phyloP scores from a whole-genome alignment of 768 basidiomycete genomes.

The Jaapia argillacea region DNA sequence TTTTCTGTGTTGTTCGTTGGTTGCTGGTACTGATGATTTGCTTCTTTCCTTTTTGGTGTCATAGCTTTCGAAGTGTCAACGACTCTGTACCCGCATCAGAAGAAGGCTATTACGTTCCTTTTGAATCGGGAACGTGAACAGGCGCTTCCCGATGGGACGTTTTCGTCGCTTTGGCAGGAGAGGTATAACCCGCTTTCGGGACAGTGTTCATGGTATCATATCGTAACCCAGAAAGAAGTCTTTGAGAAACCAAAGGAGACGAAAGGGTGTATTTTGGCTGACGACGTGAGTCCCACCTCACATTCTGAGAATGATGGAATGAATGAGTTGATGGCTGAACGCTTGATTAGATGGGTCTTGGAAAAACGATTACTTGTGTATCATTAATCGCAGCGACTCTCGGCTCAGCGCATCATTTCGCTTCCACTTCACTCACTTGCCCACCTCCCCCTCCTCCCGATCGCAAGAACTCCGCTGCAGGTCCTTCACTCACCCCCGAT shows the following conservation, averaged over 20 bases:
- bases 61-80: conserved; percentile 71
- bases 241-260: conserved; percentile 57
- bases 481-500: conserved; percentile 27
- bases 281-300: conserved; percentile 74
- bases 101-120: conserved; percentile 93
- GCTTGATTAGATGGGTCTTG: conserved; percentile 99
- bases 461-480: conserved; percentile 14
- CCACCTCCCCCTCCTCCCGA: conserved; percentile 27
- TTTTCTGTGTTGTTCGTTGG: not conserved
- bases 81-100: conserved; percentile 91
- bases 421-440: conserved; percentile 38
- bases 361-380: conserved; percentile 94
- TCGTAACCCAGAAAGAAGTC: conserved; percentile 75
- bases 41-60: not conserved
- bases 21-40: not conserved
- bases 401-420: conserved; percentile 56
- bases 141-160: conserved; percentile 43
- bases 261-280: conserved; percentile 89
- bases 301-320: no score
- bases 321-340: no score
- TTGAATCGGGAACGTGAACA: conserved; percentile 78
- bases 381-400: conserved; percentile 88
- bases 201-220: conserved; percentile 60
- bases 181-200: conserved; percentile 38
- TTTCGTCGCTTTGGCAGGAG: conserved; percentile 65